Evolutionary conservation across 164 flowering plant genomes (phyloP).

Genomic region (Cinnamomum micranthum): DNA sequence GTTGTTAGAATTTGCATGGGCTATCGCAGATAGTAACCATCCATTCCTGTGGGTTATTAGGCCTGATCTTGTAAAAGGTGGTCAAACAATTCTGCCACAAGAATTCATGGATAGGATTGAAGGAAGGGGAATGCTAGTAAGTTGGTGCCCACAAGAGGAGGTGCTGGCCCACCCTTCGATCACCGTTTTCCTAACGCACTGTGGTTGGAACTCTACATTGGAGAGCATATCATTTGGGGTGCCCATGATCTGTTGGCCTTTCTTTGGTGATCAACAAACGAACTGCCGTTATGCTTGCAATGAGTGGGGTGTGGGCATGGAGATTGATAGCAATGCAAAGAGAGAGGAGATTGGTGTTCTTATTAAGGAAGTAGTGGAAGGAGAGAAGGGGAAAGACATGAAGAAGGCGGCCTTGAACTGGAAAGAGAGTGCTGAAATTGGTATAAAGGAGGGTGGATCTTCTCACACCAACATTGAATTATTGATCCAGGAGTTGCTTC

Average conservation of each 20-base stretch:
- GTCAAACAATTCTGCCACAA: slow-evolving; percentile 23
- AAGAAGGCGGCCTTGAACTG: slow-evolving; percentile 19
- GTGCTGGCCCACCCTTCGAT: slow-evolving; percentile 25
- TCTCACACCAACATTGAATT: slow-evolving; percentile 17
- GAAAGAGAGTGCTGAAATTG: slow-evolving; percentile 21
- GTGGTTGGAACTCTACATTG: slow-evolving; percentile 31
- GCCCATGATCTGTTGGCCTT: slow-evolving; percentile 58
- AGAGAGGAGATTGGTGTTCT: slow-evolving; percentile 24
- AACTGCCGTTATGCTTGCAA: slow-evolving; percentile 29
- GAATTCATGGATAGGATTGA: slow-evolving; percentile 27
- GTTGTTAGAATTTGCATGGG: slow-evolving; percentile 50
- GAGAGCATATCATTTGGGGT: slow-evolving; percentile 26
- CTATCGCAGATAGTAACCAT: slow-evolving; percentile 38
- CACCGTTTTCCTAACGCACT: slow-evolving; percentile 26
- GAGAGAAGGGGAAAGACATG: slow-evolving; percentile 26
- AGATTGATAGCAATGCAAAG: slow-evolving; percentile 21
- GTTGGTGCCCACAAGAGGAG: slow-evolving; percentile 45
- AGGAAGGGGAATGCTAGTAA: slow-evolving; percentile 25
- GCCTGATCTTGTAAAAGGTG: slow-evolving; percentile 39
- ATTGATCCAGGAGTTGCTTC: slow-evolving; percentile 20
- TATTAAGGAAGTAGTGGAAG: slow-evolving; percentile 24
- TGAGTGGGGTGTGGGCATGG: slow-evolving; percentile 32
- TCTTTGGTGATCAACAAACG: slow-evolving; percentile 42
- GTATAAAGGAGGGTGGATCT: slow-evolving; percentile 14
- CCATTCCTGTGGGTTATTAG: slow-evolving; percentile 50